A percentile compares a stretch with the other conserved stretches of the same genome.
These are phyloP conservation scores for Heracleum sosnowskyi DNA, from an alignment of 129 eudicot species.

Conservation along the genomic window DNA sequence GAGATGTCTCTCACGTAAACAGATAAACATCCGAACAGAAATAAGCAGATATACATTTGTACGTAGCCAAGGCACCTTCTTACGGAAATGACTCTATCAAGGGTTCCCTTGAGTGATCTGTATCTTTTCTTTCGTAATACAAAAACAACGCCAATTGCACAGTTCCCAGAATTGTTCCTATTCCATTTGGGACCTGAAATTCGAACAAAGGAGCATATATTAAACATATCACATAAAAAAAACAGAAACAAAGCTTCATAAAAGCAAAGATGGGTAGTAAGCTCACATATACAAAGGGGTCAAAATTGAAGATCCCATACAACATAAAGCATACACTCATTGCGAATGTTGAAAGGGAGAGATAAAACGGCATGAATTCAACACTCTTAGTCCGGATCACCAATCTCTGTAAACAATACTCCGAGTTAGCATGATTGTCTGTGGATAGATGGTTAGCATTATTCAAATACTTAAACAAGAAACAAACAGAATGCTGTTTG, in stretches of 20 bases:
- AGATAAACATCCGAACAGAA: neutral
- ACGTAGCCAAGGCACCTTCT: conserved; percentile 8
- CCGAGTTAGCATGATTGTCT: neutral
- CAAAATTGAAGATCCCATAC: conserved; percentile 70
- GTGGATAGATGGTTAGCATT: neutral
- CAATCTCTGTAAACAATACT: conserved; percentile 43
- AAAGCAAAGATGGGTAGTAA: conserved; percentile 11
- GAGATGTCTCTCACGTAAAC: neutral
- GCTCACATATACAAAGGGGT: conserved; percentile 70
- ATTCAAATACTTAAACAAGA: neutral
- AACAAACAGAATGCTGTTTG: neutral
- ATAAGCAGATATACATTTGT: neutral
- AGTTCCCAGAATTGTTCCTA: conserved; percentile 60
- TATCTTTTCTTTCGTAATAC: conserved; percentile 35
- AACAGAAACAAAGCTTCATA: neutral
- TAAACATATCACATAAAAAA: neutral
- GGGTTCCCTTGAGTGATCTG: conserved; percentile 42
- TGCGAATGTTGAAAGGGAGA: conserved; percentile 72
- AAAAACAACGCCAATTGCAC: conserved; percentile 50
- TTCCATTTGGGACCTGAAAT: conserved; percentile 81
- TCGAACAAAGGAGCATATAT: conserved; percentile 13
- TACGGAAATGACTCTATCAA: conserved; percentile 53
- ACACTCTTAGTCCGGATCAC: conserved; percentile 78
- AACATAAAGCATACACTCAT: conserved; percentile 77
- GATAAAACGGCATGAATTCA: conserved; percentile 90